A percentile compares a stretch with the other conserved stretches of the same genome.
phyloP scores from a whole-genome alignment of 371 early-diverging fungal genomes.

The Mortierella sp. region DNA sequence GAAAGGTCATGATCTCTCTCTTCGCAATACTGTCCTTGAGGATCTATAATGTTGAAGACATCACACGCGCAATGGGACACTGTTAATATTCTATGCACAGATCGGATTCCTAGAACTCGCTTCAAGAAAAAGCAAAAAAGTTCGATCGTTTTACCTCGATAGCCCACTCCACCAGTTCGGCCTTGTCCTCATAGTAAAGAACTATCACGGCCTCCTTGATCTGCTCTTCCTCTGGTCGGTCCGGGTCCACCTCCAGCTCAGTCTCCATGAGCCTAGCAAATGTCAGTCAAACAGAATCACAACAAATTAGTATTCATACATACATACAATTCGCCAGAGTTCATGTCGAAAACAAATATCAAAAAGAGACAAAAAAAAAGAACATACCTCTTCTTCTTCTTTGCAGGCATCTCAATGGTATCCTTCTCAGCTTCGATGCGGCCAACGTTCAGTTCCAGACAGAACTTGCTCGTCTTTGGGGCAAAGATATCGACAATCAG shows the following conservation, averaged over 20 bases:
- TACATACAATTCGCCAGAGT: not conserved
- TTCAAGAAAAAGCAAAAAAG: not conserved
- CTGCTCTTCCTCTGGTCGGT: slow-evolving; percentile 28
- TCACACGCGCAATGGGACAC: not conserved
- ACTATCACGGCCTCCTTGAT: slow-evolving; percentile 44
- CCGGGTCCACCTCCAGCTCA: slow-evolving; percentile 34
- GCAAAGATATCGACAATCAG: slow-evolving; percentile 68
- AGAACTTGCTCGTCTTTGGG: slow-evolving; percentile 25
- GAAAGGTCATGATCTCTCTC: slow-evolving; percentile 39
- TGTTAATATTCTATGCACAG: not conserved
- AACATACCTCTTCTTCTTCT: slow-evolving; percentile 43
- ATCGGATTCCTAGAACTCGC: not conserved
- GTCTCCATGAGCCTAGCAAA: slow-evolving; percentile 25
- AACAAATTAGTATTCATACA: not conserved
- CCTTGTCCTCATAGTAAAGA: slow-evolving; percentile 36
- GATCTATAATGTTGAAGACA: slow-evolving; percentile 12
- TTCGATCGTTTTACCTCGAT: slow-evolving; percentile 17
- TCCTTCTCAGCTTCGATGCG: slow-evolving; percentile 31
- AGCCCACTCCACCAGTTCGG: slow-evolving; percentile 44
- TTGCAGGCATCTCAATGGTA: not conserved
- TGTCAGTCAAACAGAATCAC: not conserved
- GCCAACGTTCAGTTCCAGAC: slow-evolving; percentile 47
- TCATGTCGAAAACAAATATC: not conserved
- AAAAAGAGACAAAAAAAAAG: not conserved
- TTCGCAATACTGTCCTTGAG: slow-evolving; percentile 35